Evolutionary conservation across 129 eudicot species (phyloP).

Genomic region (Artemisia tridentata): DNA sequence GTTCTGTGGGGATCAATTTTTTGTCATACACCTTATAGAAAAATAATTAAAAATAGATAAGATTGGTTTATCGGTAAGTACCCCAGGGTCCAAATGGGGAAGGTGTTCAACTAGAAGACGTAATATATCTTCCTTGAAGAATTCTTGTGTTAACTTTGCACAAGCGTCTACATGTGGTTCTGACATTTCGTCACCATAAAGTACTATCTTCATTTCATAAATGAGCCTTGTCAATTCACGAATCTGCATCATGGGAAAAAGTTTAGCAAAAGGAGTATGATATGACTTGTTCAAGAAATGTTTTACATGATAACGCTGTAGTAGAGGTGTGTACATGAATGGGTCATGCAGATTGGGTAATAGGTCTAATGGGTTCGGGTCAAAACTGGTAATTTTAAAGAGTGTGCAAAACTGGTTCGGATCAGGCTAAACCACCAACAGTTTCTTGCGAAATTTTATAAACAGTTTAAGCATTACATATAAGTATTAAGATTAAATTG

Average conservation of each 20-base stretch:
- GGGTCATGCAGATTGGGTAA: not conserved
- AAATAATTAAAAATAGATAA: not conserved
- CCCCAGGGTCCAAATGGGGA: constrained; percentile 51
- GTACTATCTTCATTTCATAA: constrained; percentile 52
- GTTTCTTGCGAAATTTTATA: not conserved
- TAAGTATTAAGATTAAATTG: no score
- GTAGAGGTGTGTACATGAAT: not conserved
- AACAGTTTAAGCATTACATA: no score
- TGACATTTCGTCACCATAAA: constrained; percentile 45
- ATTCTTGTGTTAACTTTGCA: constrained; percentile 50
- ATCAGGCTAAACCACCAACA: not conserved
- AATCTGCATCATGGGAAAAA: constrained; percentile 27
- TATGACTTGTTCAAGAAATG: not conserved
- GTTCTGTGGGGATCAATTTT: constrained; percentile 28
- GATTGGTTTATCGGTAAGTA: constrained; percentile 8
- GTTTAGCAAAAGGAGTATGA: constrained; percentile 1
- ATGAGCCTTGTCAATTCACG: constrained; percentile 42
- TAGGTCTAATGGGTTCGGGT: not conserved
- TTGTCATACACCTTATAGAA: constrained; percentile 12
- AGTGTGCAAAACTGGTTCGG: not conserved
- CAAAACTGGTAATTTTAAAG: not conserved
- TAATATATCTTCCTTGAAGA: constrained; percentile 49
- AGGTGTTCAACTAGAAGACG: constrained; percentile 40
- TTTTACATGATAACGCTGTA: not conserved
- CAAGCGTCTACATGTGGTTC: constrained; percentile 50